Evolutionary conservation across 805 yeast genomes (phyloP).

Genomic region (Danielia reshetovae): DNA sequence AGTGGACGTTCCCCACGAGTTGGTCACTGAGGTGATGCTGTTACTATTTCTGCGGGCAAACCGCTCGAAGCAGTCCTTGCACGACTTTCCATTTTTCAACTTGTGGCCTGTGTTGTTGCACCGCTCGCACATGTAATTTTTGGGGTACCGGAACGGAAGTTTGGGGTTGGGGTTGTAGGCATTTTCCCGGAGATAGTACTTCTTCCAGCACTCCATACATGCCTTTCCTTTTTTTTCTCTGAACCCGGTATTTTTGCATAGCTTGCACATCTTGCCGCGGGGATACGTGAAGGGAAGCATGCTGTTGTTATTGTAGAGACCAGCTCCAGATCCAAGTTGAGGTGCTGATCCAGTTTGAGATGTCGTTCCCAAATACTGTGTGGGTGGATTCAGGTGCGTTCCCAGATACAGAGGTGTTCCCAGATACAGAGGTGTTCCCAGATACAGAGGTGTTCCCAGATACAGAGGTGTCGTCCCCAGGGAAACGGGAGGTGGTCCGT

Average conservation of each 20-base stretch:
- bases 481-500: too few species aligned
- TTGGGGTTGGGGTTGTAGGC: slow-evolving; percentile 45
- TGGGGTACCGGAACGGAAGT: slow-evolving; percentile 68
- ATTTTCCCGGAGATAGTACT: slow-evolving; percentile 22
- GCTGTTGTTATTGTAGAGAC: slow-evolving; percentile 17
- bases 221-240: slow-evolving; percentile 21
- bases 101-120: slow-evolving; percentile 72
- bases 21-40: background rate
- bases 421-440: too few species aligned
- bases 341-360: too few species aligned
- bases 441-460: too few species aligned
- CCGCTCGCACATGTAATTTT: slow-evolving; percentile 55
- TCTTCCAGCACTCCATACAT: slow-evolving; percentile 30
- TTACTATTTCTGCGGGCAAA: slow-evolving; percentile 46
- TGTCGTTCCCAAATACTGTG: too few species aligned
- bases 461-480: too few species aligned
- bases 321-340: too few species aligned
- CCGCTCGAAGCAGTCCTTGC: slow-evolving; percentile 65
- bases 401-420: too few species aligned
- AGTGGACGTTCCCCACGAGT: background rate
- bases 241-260: slow-evolving; percentile 35
- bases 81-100: slow-evolving; percentile 58
- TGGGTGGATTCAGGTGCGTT: too few species aligned
- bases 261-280: slow-evolving; percentile 26
- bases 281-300: slow-evolving; percentile 28